These are phyloP conservation scores for Linnemannia schmuckeri DNA, from an alignment of 192 early-diverging fungal species.

Conservation along the genomic window DNA sequence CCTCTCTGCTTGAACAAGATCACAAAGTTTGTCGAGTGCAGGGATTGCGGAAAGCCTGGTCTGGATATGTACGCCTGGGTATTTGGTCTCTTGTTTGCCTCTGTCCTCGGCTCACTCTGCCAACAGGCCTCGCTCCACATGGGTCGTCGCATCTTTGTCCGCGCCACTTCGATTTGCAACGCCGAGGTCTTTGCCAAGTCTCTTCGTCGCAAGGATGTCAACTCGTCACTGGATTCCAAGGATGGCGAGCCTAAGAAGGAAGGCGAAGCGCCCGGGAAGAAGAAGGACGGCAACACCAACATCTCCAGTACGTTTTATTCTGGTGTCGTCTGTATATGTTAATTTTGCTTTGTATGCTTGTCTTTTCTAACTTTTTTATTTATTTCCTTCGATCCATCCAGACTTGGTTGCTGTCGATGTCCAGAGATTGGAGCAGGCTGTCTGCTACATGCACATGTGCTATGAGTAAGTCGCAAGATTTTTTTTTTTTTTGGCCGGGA, in stretches of 20 bases:
- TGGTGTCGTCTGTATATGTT: background rate
- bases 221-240: conserved; percentile 55
- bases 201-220: conserved; percentile 50
- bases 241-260: conserved; percentile 27
- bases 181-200: conserved; percentile 60
- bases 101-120: conserved; percentile 48
- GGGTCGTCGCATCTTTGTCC: conserved; percentile 69
- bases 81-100: conserved; percentile 65
- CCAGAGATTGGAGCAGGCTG: conserved; percentile 22
- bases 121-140: conserved; percentile 67
- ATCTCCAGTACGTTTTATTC: conserved; percentile 11
- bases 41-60: conserved; percentile 2
- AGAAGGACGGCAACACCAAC: conserved; percentile 5
- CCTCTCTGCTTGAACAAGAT: conserved; percentile 2
- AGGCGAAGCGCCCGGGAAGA: background rate
- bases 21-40: background rate
- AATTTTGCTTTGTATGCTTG: background rate
- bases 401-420: conserved; percentile 53
- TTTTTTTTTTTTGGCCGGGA: background rate
- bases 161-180: conserved; percentile 51
- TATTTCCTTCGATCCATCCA: conserved; percentile 7
- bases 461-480: conserved; percentile 50
- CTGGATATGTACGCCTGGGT: conserved; percentile 62
- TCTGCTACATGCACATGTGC: conserved; percentile 53
- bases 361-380: background rate